Conservation (phyloP, 2,329 filamentous ascomycete genomes). For the Colletotrichum brevisporum region DNA sequence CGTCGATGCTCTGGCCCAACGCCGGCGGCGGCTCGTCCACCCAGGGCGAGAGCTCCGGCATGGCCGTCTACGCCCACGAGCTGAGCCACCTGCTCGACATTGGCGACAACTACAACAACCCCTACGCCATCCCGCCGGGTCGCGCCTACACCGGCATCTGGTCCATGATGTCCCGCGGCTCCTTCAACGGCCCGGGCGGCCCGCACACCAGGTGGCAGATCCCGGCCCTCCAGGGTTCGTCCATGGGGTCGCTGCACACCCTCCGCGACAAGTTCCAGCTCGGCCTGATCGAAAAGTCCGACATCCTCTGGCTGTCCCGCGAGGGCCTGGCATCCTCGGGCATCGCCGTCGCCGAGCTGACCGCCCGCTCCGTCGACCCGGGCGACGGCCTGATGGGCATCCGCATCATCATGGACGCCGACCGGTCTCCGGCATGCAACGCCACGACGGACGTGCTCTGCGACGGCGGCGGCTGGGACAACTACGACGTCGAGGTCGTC, state of each 20-base stretch:
- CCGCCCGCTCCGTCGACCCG: slow-evolving; percentile 61
- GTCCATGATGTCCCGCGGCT: slow-evolving; percentile 66
- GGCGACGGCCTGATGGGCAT: slow-evolving; percentile 58
- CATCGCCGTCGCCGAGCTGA: slow-evolving; percentile 59
- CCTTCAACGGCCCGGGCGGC: slow-evolving; percentile 67
- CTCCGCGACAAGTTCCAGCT: slow-evolving; percentile 68
- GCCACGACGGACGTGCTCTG: slow-evolving; percentile 59
- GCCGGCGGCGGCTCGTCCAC: slow-evolving; percentile 66
- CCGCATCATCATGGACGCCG: slow-evolving; percentile 60
- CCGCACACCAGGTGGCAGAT: slow-evolving; percentile 68
- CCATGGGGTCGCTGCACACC: slow-evolving; percentile 66
- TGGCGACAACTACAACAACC: slow-evolving; percentile 70
- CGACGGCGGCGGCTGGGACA: slow-evolving; percentile 65
- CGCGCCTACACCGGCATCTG: slow-evolving; percentile 66
- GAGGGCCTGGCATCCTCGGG: slow-evolving; percentile 59
- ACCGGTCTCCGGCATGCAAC: slow-evolving; percentile 61
- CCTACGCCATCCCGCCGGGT: slow-evolving; percentile 59
- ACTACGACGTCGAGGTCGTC: slow-evolving; percentile 67
- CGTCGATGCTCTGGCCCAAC: slow-evolving; percentile 67
- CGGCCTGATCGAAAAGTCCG: slow-evolving; percentile 59
- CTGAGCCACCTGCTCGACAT: slow-evolving; percentile 66
- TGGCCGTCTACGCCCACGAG: slow-evolving; percentile 68
- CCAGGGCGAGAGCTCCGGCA: slow-evolving; percentile 67
- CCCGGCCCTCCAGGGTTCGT: slow-evolving; percentile 61
- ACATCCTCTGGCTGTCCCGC: slow-evolving; percentile 60